Evolutionary conservation across 176 grass and related monocot species (phyloP), one percentile per base, ranked within the genome.

Genomic region (Triticum timopheevii): DNA sequence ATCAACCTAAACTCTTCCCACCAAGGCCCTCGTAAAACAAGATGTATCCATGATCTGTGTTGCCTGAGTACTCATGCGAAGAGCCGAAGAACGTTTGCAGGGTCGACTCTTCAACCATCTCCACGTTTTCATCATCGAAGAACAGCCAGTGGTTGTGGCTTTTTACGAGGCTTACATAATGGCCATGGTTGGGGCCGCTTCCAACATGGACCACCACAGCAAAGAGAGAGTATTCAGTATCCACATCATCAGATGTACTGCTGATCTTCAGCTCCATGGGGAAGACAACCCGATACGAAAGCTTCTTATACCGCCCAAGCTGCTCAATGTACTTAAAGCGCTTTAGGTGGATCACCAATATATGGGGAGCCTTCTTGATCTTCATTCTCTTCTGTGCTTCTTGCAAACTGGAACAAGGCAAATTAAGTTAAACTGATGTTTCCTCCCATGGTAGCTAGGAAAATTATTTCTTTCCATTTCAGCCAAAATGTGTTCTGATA

Each of bases 351-450:
- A 98, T 98, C 66, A 98, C 96, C 44, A 98, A 84, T 89, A 95
- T 95, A 27, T 92, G 82, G 73, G 96, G 96, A 62, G 94, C 90
- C 88, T 98, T 98, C 84, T 96, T 98, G 42, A 98, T 98, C 84
- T 98, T 98, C 96, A 98, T 94, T 83, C 96, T 91, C 86, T 98
- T 96, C 86, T 98, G 90, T 33, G 96, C 96, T 89, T 98, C 94
- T 88, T 98, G 96, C 86, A 98, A 87, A 86, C 96, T 96, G 88
- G 34, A 93, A 82, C n/a, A 33, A 45, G 34, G 84, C 27, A 47
- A 74, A 89, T 62, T 47, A 67, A 81, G 73, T 80, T 8, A 86
- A 80, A 36, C 35, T 80, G 45, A 84, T 67, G 24, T 23, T 35
- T 27, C 68, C 39, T 80, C 77, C 47, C 16, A 49, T 30, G 76